Conservation (phyloP, 768 basidiomycete species). For the Boletus rubroflammeus region DNA sequence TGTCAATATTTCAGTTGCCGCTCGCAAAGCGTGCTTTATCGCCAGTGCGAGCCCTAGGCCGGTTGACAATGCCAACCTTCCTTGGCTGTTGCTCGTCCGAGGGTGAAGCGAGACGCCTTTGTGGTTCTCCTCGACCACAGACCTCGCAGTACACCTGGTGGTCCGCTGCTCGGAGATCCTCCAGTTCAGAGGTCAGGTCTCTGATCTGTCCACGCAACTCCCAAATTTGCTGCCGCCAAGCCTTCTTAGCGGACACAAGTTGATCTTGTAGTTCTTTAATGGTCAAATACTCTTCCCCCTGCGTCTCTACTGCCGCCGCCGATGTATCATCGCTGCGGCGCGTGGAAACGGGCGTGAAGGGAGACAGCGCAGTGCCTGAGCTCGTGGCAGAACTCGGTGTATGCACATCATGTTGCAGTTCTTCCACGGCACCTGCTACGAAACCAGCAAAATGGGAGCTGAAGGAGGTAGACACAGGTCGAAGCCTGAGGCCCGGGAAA, state of each 20-base stretch:
- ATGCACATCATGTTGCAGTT: conserved; percentile 40
- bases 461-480: conserved; percentile 75
- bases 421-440: conserved; percentile 25
- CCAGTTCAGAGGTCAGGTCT: conserved; percentile 67
- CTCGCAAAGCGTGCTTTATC: conserved; percentile 60
- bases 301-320: conserved; percentile 19
- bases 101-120: conserved; percentile 6
- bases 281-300: conserved; percentile 43
- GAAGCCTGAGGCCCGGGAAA: conserved; percentile 65
- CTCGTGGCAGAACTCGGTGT: conserved; percentile 49
- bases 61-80: conserved; percentile 47
- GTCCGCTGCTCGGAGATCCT: conserved; percentile 45
- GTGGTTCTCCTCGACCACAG: conserved; percentile 53
- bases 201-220: conserved; percentile 73
- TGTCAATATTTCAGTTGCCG: conserved; percentile 25
- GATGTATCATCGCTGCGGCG: conserved; percentile 35
- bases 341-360: conserved; percentile 41
- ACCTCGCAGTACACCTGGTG: conserved; percentile 48
- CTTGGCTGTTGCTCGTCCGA: conserved; percentile 21
- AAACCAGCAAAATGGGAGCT: conserved; percentile 60
- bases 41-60: conserved; percentile 68
- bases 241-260: conserved; percentile 50
- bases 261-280: conserved; percentile 61
- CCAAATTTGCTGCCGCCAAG: conserved; percentile 71
- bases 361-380: conserved; percentile 41